Evolutionary conservation across 306 rosid species (phyloP).

Genomic region (Delonix regia): DNA sequence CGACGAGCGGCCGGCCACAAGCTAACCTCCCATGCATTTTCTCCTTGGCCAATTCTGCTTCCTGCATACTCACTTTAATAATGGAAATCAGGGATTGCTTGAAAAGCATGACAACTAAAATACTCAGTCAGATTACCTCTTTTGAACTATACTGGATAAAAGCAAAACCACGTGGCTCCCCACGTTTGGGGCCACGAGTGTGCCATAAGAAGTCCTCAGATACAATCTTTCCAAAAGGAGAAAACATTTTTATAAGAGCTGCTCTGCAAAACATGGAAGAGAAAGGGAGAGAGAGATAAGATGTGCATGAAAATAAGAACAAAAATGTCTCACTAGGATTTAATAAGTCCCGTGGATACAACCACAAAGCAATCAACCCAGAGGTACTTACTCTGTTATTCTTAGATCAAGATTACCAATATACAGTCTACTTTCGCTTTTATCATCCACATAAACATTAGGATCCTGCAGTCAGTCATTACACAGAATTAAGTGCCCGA

Average conservation of each 20-base stretch:
- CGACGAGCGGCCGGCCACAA: slow-evolving; percentile 85
- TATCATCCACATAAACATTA: slow-evolving; percentile 61
- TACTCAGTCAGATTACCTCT: slow-evolving; percentile 63
- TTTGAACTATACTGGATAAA: slow-evolving; percentile 76
- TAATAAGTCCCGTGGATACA: background rate
- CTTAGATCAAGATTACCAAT: slow-evolving; percentile 89
- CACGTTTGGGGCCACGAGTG: slow-evolving; percentile 84
- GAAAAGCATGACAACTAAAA: slow-evolving; percentile 2
- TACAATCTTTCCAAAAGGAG: slow-evolving; percentile 84
- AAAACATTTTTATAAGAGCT: slow-evolving; percentile 80
- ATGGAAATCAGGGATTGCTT: slow-evolving; percentile 72
- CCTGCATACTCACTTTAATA: slow-evolving; percentile 98
- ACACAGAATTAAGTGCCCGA: slow-evolving; percentile 8
- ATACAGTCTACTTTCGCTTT: slow-evolving; percentile 73
- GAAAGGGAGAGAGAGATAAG: slow-evolving; percentile 7
- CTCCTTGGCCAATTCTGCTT: slow-evolving; percentile 94
- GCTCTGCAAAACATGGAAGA: slow-evolving; percentile 58
- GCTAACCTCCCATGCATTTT: slow-evolving; percentile 95
- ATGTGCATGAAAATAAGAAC: slow-evolving; percentile 30
- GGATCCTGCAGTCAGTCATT: slow-evolving; percentile 61
- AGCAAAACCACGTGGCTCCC: slow-evolving; percentile 93
- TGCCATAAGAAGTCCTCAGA: slow-evolving; percentile 91
- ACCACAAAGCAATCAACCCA: background rate
- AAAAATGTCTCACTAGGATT: background rate
- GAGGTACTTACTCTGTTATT: slow-evolving; percentile 83